Evolutionary conservation across 306 rosid species (phyloP).

Genomic region (Begonia masoniana): DNA sequence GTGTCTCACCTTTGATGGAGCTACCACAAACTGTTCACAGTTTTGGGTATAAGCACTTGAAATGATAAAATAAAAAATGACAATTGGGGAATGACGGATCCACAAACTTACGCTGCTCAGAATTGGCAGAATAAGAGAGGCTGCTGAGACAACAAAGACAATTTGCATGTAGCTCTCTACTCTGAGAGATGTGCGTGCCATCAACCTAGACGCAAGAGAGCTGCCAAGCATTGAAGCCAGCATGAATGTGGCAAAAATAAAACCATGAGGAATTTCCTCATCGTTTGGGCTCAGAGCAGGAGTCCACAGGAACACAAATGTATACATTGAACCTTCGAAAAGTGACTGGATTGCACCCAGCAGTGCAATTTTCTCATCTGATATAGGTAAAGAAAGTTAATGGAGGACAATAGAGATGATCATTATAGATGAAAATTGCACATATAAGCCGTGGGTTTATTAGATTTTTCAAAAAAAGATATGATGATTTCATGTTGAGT

Average conservation of each 20-base stretch:
- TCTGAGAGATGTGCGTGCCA: slow-evolving; percentile 59
- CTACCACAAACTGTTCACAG: slow-evolving; percentile 46
- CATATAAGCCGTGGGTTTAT: too few relatives aligned
- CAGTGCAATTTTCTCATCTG: slow-evolving; percentile 83
- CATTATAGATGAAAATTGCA: too few relatives aligned
- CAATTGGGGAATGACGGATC: background rate
- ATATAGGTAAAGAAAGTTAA: slow-evolving; percentile 4
- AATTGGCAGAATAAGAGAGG: slow-evolving; percentile 66
- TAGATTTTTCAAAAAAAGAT: too few relatives aligned
- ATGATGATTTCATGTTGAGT: background rate
- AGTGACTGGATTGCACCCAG: slow-evolving; percentile 96
- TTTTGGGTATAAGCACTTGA: background rate
- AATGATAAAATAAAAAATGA: too few relatives aligned
- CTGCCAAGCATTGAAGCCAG: slow-evolving; percentile 88
- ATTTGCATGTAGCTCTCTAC: slow-evolving; percentile 98
- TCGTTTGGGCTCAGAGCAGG: slow-evolving; percentile 97
- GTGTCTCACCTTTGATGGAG: slow-evolving; percentile 53
- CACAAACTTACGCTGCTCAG: slow-evolving; percentile 44
- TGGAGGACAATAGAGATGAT: too few relatives aligned
- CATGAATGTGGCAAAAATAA: slow-evolving; percentile 96
- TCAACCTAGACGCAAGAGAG: slow-evolving; percentile 79
- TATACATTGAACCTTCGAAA: slow-evolving; percentile 98
- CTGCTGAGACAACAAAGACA: slow-evolving; percentile 71
- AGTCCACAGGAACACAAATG: slow-evolving; percentile 96
- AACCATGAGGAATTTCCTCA: slow-evolving; percentile 98